Evolutionary conservation across 2,329 filamentous ascomycete genomes (phyloP), one percentile per base, ranked within the genome.

Genomic region (Aspergillus arachidicola): DNA sequence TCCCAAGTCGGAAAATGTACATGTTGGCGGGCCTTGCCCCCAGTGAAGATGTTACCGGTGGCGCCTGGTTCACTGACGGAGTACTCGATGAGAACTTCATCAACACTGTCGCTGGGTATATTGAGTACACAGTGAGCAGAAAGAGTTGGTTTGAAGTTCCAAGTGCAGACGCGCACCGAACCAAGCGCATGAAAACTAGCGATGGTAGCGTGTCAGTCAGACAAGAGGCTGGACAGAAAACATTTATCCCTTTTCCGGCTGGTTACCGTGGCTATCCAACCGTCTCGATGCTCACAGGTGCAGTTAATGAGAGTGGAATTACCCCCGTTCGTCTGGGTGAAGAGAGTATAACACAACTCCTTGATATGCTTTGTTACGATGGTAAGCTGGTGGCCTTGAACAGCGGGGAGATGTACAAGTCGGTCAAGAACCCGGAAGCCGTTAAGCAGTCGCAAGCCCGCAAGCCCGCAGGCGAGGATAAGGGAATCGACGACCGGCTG

Each of bases 1-100:
- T 91, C 74, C 92, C 93, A 32, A 91, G 90, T 69, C 91, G 95
- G 75, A 97, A 96, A 80, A 97, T 96, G 86, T 99, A 95, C 84
- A 96, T 99, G 85, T 89, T 97, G 73, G 88, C 90, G 59, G 89
- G 90, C 66, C 86, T 99, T 64, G 87, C 89, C 12, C 94, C 95
- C 0, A 92, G 90, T 59, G 94, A 97, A 66, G 91, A 95, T 65
- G 92, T 96, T 54, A 96, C 93, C 0, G 95, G 95, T 55, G 95
- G 95, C 1, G 91, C 93, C 10, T 99, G 94, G 92, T 97, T 95
- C 77, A 94, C 92, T 9, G 93, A 97, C 66, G 92, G 93, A 58
- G 91, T 94, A 68, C 85, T 98, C 14, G 95, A 99, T 78, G 89
- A 91, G 67, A 91, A 91, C 63, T 92, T 99, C 75, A 94, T 98